A percentile compares a stretch with the other conserved stretches of the same genome.
These are phyloP conservation scores for Tetraselmis chui DNA, from an alignment of 139 green algal genomes.

Conservation along the genomic window DNA sequence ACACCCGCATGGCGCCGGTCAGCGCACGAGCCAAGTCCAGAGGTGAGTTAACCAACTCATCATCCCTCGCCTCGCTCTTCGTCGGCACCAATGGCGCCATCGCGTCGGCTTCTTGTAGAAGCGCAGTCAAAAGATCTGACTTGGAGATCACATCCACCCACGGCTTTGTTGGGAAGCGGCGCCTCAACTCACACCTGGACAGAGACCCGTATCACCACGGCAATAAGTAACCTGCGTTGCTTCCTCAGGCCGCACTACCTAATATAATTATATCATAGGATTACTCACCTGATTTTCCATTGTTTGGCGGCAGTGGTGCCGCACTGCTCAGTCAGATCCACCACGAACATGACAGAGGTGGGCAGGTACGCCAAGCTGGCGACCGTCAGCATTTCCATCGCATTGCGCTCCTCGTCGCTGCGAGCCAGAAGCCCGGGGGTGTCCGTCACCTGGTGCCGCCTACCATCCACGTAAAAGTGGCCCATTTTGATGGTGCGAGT, in stretches of 20 bases:
- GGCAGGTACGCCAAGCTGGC: conserved; percentile 81
- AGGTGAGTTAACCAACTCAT: background rate
- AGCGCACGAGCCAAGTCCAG: conserved; percentile 39
- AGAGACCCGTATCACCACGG: no score
- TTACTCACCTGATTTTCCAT: conserved; percentile 56
- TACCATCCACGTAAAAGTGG: conserved; percentile 85
- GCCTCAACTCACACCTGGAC: conserved; percentile 45
- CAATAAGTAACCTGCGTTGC: background rate
- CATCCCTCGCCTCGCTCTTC: background rate
- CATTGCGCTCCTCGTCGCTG: conserved; percentile 77
- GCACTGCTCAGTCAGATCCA: conserved; percentile 87
- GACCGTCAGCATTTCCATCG: conserved; percentile 92
- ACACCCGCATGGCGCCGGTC: conserved; percentile 48
- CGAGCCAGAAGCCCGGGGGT: conserved; percentile 86
- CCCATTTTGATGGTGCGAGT: conserved; percentile 94
- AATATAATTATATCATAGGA: background rate
- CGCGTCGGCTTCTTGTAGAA: conserved; percentile 29
- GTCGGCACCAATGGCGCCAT: background rate
- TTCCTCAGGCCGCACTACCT: background rate
- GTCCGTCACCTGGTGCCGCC: conserved; percentile 87
- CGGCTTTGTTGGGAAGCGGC: conserved; percentile 59
- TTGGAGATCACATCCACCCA: conserved; percentile 95
- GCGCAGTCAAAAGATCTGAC: conserved; percentile 68
- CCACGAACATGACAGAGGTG: conserved; percentile 79
- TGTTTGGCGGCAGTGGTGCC: conserved; percentile 73